phyloP scores from a whole-genome alignment of 305 asterid genomes.

The Rubia peregrina region DNA sequence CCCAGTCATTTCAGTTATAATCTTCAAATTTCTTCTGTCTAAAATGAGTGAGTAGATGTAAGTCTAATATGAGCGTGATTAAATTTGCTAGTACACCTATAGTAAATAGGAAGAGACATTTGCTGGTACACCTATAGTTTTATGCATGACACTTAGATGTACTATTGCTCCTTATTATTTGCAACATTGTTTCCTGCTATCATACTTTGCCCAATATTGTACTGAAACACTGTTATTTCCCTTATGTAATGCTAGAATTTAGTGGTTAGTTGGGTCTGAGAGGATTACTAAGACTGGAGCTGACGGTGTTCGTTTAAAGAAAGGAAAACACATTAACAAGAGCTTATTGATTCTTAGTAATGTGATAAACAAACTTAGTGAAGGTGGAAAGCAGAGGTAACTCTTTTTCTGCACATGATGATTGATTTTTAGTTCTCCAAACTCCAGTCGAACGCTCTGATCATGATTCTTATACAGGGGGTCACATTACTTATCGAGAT shows the following conservation, averaged over 20 bases:
- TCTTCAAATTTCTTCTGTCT: no score
- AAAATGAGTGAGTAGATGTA: no score
- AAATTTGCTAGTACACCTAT: no score
- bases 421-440: constrained; percentile 12
- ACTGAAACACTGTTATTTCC: constrained; percentile 15
- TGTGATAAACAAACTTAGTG: constrained; percentile 91
- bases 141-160: no score
- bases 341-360: constrained; percentile 97
- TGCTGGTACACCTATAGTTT: no score
- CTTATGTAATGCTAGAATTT: constrained; percentile 48
- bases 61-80: no score
- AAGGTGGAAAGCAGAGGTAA: constrained; percentile 93
- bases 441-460: constrained; percentile 7
- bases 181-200: no score
- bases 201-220: neutral
- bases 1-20: no score
- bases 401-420: constrained; percentile 8
- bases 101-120: no score
- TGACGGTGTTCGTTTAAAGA: constrained; percentile 92
- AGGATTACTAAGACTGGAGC: constrained; percentile 96
- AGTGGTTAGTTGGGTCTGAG: constrained; percentile 96
- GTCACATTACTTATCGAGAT: constrained; percentile 94
- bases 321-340: constrained; percentile 97
- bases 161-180: no score
- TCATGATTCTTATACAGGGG: constrained; percentile 43